Evolutionary conservation across 139 green algal species (phyloP), one percentile per base, ranked within the genome.

Genomic region (Picochlorum sp.): DNA sequence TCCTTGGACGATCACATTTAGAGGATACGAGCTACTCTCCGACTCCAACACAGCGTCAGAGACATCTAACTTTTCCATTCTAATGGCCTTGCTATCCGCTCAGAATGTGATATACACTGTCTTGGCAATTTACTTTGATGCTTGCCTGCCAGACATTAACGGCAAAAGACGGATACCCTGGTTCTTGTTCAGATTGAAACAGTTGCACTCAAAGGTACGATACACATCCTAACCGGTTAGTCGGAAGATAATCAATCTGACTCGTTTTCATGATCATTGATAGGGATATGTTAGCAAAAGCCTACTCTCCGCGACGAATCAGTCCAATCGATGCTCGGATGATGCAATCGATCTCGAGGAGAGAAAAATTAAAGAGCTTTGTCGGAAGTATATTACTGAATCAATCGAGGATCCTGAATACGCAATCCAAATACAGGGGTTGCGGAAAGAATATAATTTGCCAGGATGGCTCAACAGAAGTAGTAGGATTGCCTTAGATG

Each of bases 61-160:
- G 11, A 54, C 11, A 41, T 41, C 34, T 13, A 41, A 41, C 8
- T 41, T 41, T 11, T 8, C 34, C 34, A 9, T 41, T 41, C 8
- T 41, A 41, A 13, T 41, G 34, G 34, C 34, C 34, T 11, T 14
- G 34, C 34, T 41, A 41, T 41, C 50, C 78, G 21, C 61, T 24
- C 84, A 89, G 68, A 69, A 64, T 3, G 62, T 75, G 0, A 73
- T 20, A 1, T 94, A 80, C 66, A 69, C 76, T 23, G 1, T 75
- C 21, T 45, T 88, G 6, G 87, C 80, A 0, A 34, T 93, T 9
- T 96, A 95, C 74, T 65, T 96, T 15, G 86, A 95, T 61, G 70
- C 81, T 38, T 73, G 95, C 16, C 56, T 95, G 24, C 82, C 86
- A 10, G 76, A 93, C 58, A 79, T 67, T 14, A 74, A 80, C 46